These are phyloP conservation scores for Drosera capensis DNA, from an alignment of 148 eudicot genomes.

Conservation along the genomic window DNA sequence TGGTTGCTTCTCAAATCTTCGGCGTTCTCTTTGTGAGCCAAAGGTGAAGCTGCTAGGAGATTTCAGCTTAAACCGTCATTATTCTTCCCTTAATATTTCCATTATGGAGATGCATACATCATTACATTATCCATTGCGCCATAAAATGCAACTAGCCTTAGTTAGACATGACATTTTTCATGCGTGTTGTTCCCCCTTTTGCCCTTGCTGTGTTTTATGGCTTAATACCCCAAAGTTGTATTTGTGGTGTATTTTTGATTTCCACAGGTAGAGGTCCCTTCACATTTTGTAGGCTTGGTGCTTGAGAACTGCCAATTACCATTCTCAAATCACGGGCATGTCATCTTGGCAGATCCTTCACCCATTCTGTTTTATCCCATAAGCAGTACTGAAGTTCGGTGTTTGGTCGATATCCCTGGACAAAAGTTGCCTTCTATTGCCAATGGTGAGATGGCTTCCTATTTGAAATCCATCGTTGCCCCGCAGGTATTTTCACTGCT, in stretches of 20 bases:
- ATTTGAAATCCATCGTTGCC: constrained; percentile 64
- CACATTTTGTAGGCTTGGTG: constrained; percentile 73
- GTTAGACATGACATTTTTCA: no score
- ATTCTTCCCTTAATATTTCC: no score
- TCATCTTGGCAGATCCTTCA: constrained; percentile 63
- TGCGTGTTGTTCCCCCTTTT: background rate
- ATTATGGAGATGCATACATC: no score
- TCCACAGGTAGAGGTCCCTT: constrained; percentile 67
- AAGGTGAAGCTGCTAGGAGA: constrained; percentile 21
- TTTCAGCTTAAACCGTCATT: background rate
- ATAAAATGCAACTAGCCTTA: no score
- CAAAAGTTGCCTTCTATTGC: constrained; percentile 68
- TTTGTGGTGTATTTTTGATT: background rate
- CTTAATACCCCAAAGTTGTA: background rate
- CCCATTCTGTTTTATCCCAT: constrained; percentile 61
- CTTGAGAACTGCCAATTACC: constrained; percentile 76
- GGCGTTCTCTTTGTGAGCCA: constrained; percentile 63
- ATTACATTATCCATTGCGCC: no score
- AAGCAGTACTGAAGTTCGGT: constrained; percentile 73
- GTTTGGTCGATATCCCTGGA: constrained; percentile 89
- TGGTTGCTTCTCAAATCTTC: constrained; percentile 83
- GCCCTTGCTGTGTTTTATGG: background rate
- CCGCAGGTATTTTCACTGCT: constrained; percentile 29
- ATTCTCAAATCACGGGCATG: constrained; percentile 65
- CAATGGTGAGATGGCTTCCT: constrained; percentile 66